These are phyloP conservation scores for Epichloe uncinata DNA, from an alignment of 2,329 filamentous ascomycete genomes.

Conservation along the genomic window DNA sequence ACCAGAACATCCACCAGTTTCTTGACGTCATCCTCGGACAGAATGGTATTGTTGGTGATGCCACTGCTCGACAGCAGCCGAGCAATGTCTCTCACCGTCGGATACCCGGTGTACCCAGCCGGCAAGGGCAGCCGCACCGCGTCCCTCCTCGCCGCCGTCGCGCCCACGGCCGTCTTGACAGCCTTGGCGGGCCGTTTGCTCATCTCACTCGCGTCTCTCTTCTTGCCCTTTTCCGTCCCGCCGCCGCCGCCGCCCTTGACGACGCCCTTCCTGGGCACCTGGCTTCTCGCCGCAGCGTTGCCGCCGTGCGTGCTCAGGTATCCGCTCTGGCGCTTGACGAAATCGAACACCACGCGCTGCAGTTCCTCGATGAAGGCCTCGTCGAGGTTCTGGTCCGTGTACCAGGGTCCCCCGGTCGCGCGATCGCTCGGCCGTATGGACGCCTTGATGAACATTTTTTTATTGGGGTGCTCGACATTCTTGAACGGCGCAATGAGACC, in stretches of 20 bases:
- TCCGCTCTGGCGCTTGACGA: conserved; percentile 60
- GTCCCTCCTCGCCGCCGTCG: conserved; percentile 17
- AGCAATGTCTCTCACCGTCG: conserved; percentile 68
- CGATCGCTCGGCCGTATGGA: conserved; percentile 76
- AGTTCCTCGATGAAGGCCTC: conserved; percentile 74
- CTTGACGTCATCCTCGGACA: conserved; percentile 63
- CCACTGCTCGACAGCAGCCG: conserved; percentile 54
- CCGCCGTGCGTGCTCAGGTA: conserved; percentile 34
- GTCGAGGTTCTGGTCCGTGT: conserved; percentile 81
- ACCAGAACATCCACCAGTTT: conserved; percentile 79
- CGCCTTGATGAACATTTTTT: conserved; percentile 93
- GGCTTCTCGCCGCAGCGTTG: conserved; percentile 20
- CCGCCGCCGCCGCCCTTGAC: conserved; percentile 36
- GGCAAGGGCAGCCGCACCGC: conserved; percentile 36
- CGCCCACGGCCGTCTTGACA: conserved; percentile 10
- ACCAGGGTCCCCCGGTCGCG: conserved; percentile 89
- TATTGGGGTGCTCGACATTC: conserved; percentile 77
- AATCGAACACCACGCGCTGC: conserved; percentile 58
- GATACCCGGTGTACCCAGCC: conserved; percentile 63
- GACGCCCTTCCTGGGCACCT: conserved; percentile 42
- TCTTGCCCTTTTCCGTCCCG: conserved; percentile 30
- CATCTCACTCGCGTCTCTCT: conserved; percentile 33
- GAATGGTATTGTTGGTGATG: conserved; percentile 58
- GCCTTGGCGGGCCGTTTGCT: conserved; percentile 18
- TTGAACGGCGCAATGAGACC: conserved; percentile 80